Evolutionary conservation across 2,329 filamentous ascomycete species (phyloP), one percentile per base, ranked within the genome.

Genomic region (Calycina marina): DNA sequence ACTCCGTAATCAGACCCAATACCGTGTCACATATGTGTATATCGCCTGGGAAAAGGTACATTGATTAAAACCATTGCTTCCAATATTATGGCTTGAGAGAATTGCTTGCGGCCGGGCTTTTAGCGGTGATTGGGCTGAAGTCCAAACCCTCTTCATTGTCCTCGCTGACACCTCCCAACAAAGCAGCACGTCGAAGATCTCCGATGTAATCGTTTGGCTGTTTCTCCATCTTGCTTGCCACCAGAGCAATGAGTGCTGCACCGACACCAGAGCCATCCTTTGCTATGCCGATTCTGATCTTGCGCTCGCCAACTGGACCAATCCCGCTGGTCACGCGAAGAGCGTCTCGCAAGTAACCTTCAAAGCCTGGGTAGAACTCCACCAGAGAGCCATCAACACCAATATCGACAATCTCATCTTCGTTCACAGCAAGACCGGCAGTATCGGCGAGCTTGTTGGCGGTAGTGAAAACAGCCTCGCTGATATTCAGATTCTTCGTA

Each of bases 211-310:
- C 38, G 3, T 39, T 31, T 8, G 33, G 26, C 24, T 33, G 29
- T 20, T 43, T 40, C 35, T 49, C 48, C 47, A 50, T 72, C 49
- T 67, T 62, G 2, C 80, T 79, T 1, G 88, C 88, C 16, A 94
- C 81, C 31, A 94, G 69, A 31, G 90, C 90, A 57, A 96, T 96
- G 47, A 98, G 61, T 25, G 90, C 90, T 3, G 90, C 90, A 32
- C 90, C 90, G n/a, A 93, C 82, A 41, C 84, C 90, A 42, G 81
- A 90, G 29, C 90, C 90, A 54, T 98, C 90, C 65, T 93, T 94
- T 40, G 90, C 90, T 50, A 96, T 90, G 14, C 88, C 90, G 49
- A 98, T 94, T 36, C 84, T 70, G 43, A 98, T 81, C 58, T 76
- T 81, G 59, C 81, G 78, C 43, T 92, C 85, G 8, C 86, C 85